Base-by-base conservation (phyloP, 163 green algal genomes). In the Volvox carteri region DNA sequence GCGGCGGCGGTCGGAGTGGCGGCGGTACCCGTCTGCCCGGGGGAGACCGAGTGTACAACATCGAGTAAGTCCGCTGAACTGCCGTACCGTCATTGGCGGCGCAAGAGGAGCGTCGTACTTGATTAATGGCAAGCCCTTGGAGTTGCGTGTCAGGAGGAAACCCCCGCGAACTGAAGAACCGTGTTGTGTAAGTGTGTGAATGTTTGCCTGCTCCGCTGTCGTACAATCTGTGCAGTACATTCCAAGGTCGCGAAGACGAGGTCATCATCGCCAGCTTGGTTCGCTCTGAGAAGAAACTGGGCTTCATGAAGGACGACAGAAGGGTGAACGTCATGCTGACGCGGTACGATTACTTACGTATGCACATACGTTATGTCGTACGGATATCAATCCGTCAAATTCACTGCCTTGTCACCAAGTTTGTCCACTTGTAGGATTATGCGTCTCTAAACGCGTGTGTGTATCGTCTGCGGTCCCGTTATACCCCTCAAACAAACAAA, bases 321-420 rank as follows among this genome's bases (percentile, higher is more conserved):
- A 35, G 84, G 37, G 46, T 89, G 48, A 89, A 89, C 70, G 84
- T 89, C 68, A 89, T 89, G 84, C 37, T 83, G 11, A 89, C 84
- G 0, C 23, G 84, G 84, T 89, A 75, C 28, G 84, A 9, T 12
- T 50, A 41, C 18, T 37, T 50, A 70, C 35, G 33, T 48, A 48
- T 50, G 48, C 12, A 48, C 12, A 46, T 28, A 75, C 65, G 30
- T 35, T 14, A 58, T 58, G 48, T 23, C 48, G 48, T 58, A 58
- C 48, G 14, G 48, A 14, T 11, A 14, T 14, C 48, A 58, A 14
- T 14, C 12, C 48, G 14, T 14, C 48, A 14, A 11, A 14, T 58
- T 14, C 12, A 58, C 14, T 11, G 11, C 12, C 48, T 14, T 58
- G 48, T 58, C 12, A 14, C 14, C 12, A 14, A 58, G 14, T 11